Evolutionary conservation across 2,329 filamentous ascomycete genomes (phyloP).

Genomic region (Gnomoniopsis smithogilvyi): DNA sequence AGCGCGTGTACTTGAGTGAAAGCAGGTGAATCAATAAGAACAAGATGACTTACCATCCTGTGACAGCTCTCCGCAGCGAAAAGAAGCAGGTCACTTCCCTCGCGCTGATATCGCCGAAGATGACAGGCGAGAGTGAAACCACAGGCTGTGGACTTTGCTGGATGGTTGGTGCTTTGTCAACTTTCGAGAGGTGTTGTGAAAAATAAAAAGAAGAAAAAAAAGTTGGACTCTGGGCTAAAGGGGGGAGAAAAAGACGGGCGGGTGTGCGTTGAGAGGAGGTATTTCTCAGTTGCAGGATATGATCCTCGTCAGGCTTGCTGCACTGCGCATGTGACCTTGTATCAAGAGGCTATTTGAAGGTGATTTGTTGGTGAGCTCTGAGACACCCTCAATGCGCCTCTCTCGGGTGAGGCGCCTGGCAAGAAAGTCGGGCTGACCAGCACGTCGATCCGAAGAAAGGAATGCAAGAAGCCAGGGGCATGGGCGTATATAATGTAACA

Average conservation of each 20-base stretch:
- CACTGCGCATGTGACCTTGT: conserved; percentile 10
- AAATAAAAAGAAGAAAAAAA: too few relatives aligned
- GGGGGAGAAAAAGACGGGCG: not conserved
- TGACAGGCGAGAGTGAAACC: not conserved
- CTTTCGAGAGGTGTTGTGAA: not conserved
- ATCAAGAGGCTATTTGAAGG: conserved; percentile 2
- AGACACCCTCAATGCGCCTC: conserved; percentile 12
- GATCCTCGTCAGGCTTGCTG: not conserved
- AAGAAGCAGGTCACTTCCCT: conserved; percentile 13
- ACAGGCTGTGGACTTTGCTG: not conserved
- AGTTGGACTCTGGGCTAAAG: not conserved
- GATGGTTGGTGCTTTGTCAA: not conserved
- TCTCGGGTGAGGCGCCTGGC: conserved; percentile 12
- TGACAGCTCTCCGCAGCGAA: conserved; percentile 8
- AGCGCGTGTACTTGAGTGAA: not conserved
- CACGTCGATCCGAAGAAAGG: too few relatives aligned
- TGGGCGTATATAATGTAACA: not conserved
- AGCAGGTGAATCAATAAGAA: not conserved
- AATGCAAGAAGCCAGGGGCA: too few relatives aligned
- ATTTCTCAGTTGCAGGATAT: conserved; percentile 8
- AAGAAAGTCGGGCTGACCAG: conserved; percentile 2
- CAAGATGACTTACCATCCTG: conserved; percentile 22
- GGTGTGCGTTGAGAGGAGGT: conserved; percentile 1
- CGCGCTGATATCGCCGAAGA: conserved; percentile 11
- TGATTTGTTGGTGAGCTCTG: conserved; percentile 1